Evolutionary conservation across 2,329 filamentous ascomycete genomes (phyloP).

Genomic region (Diaporthe helianthi): DNA sequence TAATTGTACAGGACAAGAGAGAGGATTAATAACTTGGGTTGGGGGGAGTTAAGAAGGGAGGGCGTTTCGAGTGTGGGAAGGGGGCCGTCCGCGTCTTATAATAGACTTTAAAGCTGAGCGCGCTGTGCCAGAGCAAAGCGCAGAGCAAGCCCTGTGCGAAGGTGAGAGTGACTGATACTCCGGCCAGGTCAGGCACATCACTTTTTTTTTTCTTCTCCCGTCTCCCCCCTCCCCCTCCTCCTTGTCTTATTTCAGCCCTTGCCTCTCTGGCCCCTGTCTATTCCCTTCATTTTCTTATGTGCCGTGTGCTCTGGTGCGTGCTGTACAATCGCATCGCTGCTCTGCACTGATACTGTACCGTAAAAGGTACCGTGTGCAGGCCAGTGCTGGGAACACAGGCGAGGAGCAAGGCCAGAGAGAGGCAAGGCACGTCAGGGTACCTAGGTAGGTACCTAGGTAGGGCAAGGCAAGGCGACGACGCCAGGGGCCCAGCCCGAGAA

Average conservation of each 20-base stretch:
- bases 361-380: not conserved
- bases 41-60: slow-evolving; percentile 31
- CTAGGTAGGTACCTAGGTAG: too few relatives aligned
- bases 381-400: slow-evolving; percentile 24
- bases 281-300: not conserved
- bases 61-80: slow-evolving; percentile 36
- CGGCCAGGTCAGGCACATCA: slow-evolving; percentile 12
- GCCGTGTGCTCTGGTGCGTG: not conserved
- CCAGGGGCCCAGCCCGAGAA: slow-evolving; percentile 23
- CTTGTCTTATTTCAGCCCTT: slow-evolving; percentile 17
- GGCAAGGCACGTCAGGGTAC: not conserved
- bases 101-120: slow-evolving; percentile 35
- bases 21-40: slow-evolving; percentile 32
- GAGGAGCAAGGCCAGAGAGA: slow-evolving; percentile 16
- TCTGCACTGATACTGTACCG: not conserved
- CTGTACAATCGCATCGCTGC: not conserved
- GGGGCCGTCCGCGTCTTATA: slow-evolving; percentile 37
- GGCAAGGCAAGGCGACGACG: slow-evolving; percentile 11
- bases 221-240: not conserved
- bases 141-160: slow-evolving; percentile 28
- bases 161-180: slow-evolving; percentile 27
- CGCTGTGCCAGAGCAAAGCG: slow-evolving; percentile 30
- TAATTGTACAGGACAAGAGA: slow-evolving; percentile 32
- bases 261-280: not conserved
- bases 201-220: not conserved